Evolutionary conservation across 2,329 filamentous ascomycete genomes (phyloP).

Genomic region (Exutisphaerella laricina): DNA sequence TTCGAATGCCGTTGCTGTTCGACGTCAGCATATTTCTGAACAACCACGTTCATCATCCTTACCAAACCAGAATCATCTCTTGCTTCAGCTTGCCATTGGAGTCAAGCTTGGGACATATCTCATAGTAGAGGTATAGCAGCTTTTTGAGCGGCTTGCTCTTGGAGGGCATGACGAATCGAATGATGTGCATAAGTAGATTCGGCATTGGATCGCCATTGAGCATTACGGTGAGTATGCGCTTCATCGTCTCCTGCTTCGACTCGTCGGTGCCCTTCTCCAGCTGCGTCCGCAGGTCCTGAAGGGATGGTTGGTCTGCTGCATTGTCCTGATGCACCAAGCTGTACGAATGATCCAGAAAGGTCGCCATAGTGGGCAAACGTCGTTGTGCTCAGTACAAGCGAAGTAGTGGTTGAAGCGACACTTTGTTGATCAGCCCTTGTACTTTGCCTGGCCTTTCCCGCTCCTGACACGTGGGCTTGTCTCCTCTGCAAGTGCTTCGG

Average conservation of each 20-base stretch:
- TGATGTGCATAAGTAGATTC: conserved; percentile 97
- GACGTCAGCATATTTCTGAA: conserved; percentile 7
- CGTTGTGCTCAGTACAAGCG: too few species aligned
- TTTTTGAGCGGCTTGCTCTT: conserved; percentile 97
- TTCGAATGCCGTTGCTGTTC: conserved; percentile 87
- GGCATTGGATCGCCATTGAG: conserved; percentile 96
- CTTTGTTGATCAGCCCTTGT: conserved; percentile 25
- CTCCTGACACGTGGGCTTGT: conserved; percentile 9
- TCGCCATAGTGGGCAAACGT: conserved; percentile 81
- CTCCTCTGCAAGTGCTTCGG: neutral
- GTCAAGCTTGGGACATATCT: conserved; percentile 96
- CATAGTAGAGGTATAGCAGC: conserved; percentile 97
- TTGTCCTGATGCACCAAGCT: conserved; percentile 98
- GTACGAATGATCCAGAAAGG: conserved; percentile 91
- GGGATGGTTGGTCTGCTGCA: conserved; percentile 79
- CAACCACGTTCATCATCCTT: conserved; percentile 32
- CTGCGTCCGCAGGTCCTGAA: conserved; percentile 78
- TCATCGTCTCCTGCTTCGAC: conserved; percentile 55
- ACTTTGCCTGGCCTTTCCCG: conserved; percentile 11
- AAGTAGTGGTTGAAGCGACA: conserved; percentile 24
- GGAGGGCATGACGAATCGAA: conserved; percentile 98
- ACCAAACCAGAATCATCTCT: conserved; percentile 99
- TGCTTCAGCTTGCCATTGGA: conserved; percentile 91
- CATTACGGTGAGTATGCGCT: conserved; percentile 94
- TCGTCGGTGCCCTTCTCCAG: conserved; percentile 39